Base-by-base conservation (phyloP, 2,329 filamentous ascomycete species). In the Botryotinia calthae region DNA sequence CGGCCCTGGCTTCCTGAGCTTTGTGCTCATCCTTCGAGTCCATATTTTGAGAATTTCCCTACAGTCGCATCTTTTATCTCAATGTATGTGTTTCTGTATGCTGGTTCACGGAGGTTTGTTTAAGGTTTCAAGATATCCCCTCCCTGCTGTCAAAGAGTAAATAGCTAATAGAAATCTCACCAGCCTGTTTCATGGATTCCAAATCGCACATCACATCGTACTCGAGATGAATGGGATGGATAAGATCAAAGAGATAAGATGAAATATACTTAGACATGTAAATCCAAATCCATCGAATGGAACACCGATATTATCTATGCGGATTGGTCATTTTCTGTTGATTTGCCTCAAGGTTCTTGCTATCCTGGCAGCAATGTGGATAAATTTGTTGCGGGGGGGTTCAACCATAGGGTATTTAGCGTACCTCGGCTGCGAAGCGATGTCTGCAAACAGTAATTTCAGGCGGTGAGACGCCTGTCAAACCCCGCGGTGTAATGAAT, bases 401-500 rank as follows among this genome's bases (percentile, higher is more conserved):
- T n/a, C 48, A 54, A 54, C 48, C 7, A 44, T 65, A 34, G 20
- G 5, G 9, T 40, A 8, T 20, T 51, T 54, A 66, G 64, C 42
- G 46, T 20, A 66, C 31, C 64, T 66, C 31, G 64, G 64, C 9
- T 66, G 46, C 64, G 46, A 66, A 66, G 64, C 46, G 64, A 66
- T 12, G 46, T 8, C 64, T 66, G 64, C n/a, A 40, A 54, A 10
- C 64, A 18, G 64, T 40, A 66, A 54, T 28, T 34, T 54, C 16
- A 40, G 31, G 16, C 64, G 46, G 22, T 66, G 8, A 66, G 48
- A 48, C 63, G 44, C 14, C 44, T n/a, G 7, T 63, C 61, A 42
- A 63, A 28, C 61, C 61, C 59, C 8, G 22, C 37, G 4, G 34
- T 40, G 14, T 25, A n/a, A 37, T n/a, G 34, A n/a, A 40, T n/a